Conservation (phyloP, 495 filamentous ascomycete species). For the Penicillium flavigenum region DNA sequence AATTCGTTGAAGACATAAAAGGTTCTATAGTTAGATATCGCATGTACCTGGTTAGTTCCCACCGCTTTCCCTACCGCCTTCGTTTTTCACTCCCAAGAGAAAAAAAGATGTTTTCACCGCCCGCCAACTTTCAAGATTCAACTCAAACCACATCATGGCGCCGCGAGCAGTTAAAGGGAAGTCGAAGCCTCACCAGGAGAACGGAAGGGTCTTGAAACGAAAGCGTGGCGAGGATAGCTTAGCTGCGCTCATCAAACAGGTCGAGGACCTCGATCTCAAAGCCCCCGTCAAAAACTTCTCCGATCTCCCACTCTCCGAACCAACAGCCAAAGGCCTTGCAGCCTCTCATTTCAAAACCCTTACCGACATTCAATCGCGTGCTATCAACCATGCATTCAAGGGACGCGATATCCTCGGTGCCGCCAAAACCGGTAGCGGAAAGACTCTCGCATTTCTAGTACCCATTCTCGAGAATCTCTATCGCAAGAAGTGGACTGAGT, state of each 20-base stretch:
- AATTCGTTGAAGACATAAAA: conserved; percentile 6
- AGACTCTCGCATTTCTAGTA: conserved; percentile 90
- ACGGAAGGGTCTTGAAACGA: conserved; percentile 55
- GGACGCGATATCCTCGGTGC: conserved; percentile 89
- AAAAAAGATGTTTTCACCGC: conserved; percentile 28
- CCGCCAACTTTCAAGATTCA: conserved; percentile 14
- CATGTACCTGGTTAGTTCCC: too few species aligned
- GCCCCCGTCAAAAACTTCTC: conserved; percentile 56
- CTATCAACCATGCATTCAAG: conserved; percentile 81
- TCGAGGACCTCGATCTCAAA: conserved; percentile 55
- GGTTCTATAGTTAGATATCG: background rate
- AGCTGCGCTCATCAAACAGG: conserved; percentile 44
- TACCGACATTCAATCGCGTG: conserved; percentile 88
- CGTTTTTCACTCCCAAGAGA: background rate
- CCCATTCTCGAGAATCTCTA: conserved; percentile 96
- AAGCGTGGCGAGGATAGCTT: conserved; percentile 55
- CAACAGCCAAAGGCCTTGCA: conserved; percentile 77
- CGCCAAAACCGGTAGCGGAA: conserved; percentile 94
- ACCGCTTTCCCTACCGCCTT: conserved; percentile 8
- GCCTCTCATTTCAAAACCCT: conserved; percentile 85
- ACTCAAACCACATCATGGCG: conserved; percentile 31
- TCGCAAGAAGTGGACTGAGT: conserved; percentile 81
- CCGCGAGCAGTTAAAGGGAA: conserved; percentile 25
- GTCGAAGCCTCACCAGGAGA: conserved; percentile 26
- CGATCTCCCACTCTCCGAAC: conserved; percentile 80